phyloP scores from a whole-genome alignment of 2,329 filamentous ascomycete genomes.

The Diplodia mutila region DNA sequence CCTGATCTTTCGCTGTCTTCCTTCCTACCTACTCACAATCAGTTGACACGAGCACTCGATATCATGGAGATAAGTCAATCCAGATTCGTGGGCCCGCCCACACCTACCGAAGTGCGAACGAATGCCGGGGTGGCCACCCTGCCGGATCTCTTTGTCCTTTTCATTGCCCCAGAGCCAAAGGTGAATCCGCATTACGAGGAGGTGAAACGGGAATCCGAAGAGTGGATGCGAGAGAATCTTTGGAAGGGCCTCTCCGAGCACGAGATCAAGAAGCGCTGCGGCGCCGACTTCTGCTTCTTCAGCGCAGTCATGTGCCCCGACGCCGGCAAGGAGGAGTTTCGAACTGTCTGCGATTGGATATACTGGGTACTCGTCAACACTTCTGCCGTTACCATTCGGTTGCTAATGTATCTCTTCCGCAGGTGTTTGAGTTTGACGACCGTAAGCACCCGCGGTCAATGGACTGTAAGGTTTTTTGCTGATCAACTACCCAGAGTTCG shows the following conservation, averaged over 20 bases:
- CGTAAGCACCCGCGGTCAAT: not conserved
- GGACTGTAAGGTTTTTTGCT: not conserved
- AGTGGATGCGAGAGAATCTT: slow-evolving; percentile 19
- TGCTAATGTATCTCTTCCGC: not conserved
- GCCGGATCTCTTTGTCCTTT: slow-evolving; percentile 25
- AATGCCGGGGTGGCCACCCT: slow-evolving; percentile 13
- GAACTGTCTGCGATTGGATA: slow-evolving; percentile 24
- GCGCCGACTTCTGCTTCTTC: slow-evolving; percentile 26
- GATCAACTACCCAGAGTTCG: slow-evolving; percentile 18
- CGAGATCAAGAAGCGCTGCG: slow-evolving; percentile 22
- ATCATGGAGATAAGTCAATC: slow-evolving; percentile 3
- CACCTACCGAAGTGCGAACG: not conserved
- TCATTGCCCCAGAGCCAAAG: slow-evolving; percentile 26
- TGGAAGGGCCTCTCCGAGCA: slow-evolving; percentile 18
- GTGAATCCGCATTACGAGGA: slow-evolving; percentile 24
- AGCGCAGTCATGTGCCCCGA: slow-evolving; percentile 24
- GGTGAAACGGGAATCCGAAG: slow-evolving; percentile 23
- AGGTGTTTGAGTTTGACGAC: slow-evolving; percentile 27
- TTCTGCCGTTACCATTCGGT: not conserved
- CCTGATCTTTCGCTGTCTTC: not conserved
- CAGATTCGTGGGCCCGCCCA: not conserved
- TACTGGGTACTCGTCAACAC: slow-evolving; percentile 10
- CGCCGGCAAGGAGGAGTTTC: slow-evolving; percentile 16
- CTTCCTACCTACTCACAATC: not conserved
- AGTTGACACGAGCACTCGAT: not conserved